These are phyloP conservation scores for Chrysanthemum makinoi DNA, from an alignment of 129 eudicot genomes.

Conservation along the genomic window DNA sequence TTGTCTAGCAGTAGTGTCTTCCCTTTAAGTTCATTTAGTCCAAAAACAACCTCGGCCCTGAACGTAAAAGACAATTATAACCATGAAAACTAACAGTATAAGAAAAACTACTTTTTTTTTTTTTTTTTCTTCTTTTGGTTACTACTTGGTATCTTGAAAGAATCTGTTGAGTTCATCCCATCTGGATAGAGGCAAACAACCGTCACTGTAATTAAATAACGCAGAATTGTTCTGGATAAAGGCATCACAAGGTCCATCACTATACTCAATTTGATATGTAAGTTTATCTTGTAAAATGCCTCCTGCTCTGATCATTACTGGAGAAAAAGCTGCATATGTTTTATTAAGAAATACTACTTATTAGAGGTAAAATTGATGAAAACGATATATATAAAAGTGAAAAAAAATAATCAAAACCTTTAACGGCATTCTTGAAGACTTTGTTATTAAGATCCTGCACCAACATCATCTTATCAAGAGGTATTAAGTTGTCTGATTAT, in stretches of 20 bases:
- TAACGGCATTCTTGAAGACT: conserved; percentile 59
- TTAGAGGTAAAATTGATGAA: not conserved
- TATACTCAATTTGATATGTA: conserved; percentile 50
- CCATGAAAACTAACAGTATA: not conserved
- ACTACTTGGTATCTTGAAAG: conserved; percentile 62
- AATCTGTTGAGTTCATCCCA: conserved; percentile 80
- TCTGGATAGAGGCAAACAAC: conserved; percentile 70
- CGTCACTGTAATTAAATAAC: conserved; percentile 55
- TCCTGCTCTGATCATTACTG: conserved; percentile 85
- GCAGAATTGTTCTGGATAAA: conserved; percentile 42
- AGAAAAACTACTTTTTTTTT: not conserved
- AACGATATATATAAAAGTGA: too few relatives aligned
- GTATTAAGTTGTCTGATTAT: not conserved
- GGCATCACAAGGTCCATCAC: conserved; percentile 44
- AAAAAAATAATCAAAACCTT: conserved; percentile 37
- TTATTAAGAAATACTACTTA: not conserved
- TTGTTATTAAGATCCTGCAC: conserved; percentile 72
- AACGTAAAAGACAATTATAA: conserved; percentile 1
- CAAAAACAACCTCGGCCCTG: conserved; percentile 68
- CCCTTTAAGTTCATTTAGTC: conserved; percentile 69
- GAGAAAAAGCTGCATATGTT: conserved; percentile 68
- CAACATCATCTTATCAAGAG: not conserved
- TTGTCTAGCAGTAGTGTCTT: conserved; percentile 31
- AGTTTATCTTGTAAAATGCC: conserved; percentile 84
- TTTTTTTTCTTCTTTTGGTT: conserved; percentile 18